Percentiles rank a stretch among this genome's conserved stretches.
These are phyloP conservation scores for Helianthus annuus DNA, from an alignment of 129 eudicot genomes.

Conservation along the genomic window HanXRQr2.0-SUNRISE NC_035438.2:47132089-47132588, in stretches of 20 bases:
- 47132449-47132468: neutral
- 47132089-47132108: neutral
- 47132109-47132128: neutral
- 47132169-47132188: slow-evolving; percentile 9
- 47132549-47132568: slow-evolving; percentile 27
- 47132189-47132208: slow-evolving; percentile 10
- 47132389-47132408: neutral
- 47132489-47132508: too few relatives aligned
- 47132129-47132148: neutral
- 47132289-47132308: slow-evolving; percentile 16
- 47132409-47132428: neutral
- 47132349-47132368: neutral
- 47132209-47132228: slow-evolving; percentile 13
- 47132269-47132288: neutral
- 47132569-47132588: slow-evolving; percentile 13
- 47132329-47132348: neutral
- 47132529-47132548: slow-evolving; percentile 47
- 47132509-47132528: slow-evolving; percentile 34
- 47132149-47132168: slow-evolving; percentile 9
- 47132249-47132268: slow-evolving; percentile 13
- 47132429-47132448: neutral
- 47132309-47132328: slow-evolving; percentile 13
- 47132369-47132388: neutral
- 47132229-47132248: slow-evolving; percentile 15
- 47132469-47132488: neutral